phyloP scores from a whole-genome alignment of 495 filamentous ascomycete species.

The Neurospora sp. region DNA sequence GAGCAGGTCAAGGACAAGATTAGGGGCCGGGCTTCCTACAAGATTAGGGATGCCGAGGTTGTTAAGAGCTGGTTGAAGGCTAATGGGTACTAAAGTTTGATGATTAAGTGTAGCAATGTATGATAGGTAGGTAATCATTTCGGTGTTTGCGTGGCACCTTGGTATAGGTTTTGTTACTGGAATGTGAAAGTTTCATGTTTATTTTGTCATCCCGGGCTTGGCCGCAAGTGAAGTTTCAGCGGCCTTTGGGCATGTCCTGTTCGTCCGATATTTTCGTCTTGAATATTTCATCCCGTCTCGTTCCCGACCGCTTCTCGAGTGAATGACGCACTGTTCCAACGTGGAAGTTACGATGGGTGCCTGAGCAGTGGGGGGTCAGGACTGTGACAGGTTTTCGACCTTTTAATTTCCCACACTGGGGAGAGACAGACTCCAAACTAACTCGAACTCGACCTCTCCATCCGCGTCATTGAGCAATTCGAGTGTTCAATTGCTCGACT shows the following conservation, averaged over 20 bases:
- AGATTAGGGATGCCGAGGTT: conserved; percentile 54
- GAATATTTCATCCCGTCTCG: neutral
- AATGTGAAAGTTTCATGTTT: neutral
- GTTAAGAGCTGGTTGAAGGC: conserved; percentile 44
- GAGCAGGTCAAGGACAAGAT: conserved; percentile 74
- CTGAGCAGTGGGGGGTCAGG: neutral
- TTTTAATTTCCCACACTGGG: neutral
- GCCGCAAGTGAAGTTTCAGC: neutral
- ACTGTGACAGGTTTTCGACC: neutral
- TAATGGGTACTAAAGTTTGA: conserved; percentile 16
- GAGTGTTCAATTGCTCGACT: neutral
- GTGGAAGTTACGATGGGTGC: neutral
- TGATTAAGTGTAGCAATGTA: neutral
- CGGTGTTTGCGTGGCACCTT: neutral
- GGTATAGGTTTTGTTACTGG: neutral
- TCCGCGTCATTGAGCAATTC: neutral
- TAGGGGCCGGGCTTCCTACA: conserved; percentile 65
- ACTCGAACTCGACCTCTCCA: neutral
- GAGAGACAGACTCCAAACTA: neutral
- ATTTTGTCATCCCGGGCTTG: neutral
- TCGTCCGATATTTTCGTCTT: neutral
- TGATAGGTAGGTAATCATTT: neutral
- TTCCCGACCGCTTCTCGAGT: neutral
- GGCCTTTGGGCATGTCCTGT: neutral
- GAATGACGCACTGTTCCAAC: neutral